Evolutionary conservation across 73 alveolate species (phyloP).

Genomic region (Paramecium pentaurelia): DNA sequence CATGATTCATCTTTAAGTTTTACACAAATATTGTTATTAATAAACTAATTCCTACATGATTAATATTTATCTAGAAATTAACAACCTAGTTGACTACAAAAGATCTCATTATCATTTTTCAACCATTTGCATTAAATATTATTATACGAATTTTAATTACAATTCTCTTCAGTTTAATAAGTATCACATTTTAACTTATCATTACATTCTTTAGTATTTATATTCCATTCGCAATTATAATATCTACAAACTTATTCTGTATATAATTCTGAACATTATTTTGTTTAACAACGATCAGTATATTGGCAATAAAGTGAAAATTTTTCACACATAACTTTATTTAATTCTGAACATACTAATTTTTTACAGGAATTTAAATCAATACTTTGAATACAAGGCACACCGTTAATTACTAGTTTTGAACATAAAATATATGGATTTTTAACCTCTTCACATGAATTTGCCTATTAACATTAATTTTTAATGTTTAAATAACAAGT

Average conservation of each 20-base stretch:
- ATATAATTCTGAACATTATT: background rate
- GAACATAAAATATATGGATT: background rate
- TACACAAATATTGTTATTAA: background rate
- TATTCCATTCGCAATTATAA: background rate
- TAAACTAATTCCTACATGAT: background rate
- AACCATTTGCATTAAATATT: background rate
- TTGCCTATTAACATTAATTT: background rate
- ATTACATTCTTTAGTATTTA: background rate
- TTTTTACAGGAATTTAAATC: background rate
- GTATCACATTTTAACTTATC: background rate
- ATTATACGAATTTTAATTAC: background rate
- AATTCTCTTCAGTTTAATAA: background rate
- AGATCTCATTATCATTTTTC: no score
- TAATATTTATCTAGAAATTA: no score
- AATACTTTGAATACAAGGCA: background rate
- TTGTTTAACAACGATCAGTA: background rate
- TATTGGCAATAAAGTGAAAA: background rate
- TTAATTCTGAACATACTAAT: background rate
- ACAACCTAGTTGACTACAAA: background rate
- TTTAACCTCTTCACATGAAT: background rate
- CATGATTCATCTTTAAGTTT: background rate
- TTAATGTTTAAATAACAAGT: background rate
- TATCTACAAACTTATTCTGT: background rate
- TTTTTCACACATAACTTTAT: background rate
- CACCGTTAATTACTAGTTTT: background rate